A percentile compares a stretch with the other conserved stretches of the same genome.
phyloP scores from a whole-genome alignment of 2,329 filamentous ascomycete species.

The Fusarium torreyae region DNA sequence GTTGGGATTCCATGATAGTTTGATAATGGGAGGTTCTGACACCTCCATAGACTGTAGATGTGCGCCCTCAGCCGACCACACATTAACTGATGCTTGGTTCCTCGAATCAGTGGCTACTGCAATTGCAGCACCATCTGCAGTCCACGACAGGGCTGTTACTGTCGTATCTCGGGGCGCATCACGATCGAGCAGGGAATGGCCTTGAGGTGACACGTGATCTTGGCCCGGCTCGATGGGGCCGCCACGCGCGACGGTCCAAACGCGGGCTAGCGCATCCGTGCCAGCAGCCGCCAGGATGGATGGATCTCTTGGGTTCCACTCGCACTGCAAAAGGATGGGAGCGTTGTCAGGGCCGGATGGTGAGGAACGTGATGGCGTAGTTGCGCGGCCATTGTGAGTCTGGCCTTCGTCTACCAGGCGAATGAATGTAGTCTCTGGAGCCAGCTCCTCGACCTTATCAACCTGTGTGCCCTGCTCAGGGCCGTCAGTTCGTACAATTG shows the following conservation, averaged over 20 bases:
- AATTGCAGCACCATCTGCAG: constrained; percentile 68
- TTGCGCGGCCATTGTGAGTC: constrained; percentile 55
- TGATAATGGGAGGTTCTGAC: constrained; percentile 73
- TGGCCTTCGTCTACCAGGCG: constrained; percentile 64
- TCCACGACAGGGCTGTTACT: constrained; percentile 74
- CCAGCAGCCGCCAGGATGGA: constrained; percentile 77
- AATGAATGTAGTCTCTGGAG: constrained; percentile 72
- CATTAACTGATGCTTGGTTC: constrained; percentile 66
- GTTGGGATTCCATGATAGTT: constrained; percentile 72
- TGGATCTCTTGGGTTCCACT: constrained; percentile 77
- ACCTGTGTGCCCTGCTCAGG: constrained; percentile 76
- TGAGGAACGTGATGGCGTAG: constrained; percentile 54
- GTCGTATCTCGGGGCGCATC: constrained; percentile 67
- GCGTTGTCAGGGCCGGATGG: constrained; percentile 63
- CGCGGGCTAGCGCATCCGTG: constrained; percentile 78
- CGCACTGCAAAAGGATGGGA: constrained; percentile 77
- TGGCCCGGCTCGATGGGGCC: constrained; percentile 59
- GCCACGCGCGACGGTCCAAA: constrained; percentile 75
- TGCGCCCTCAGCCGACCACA: constrained; percentile 70
- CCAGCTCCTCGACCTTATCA: constrained; percentile 74
- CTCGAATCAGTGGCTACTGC: constrained; percentile 72
- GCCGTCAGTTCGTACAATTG: constrained; percentile 70
- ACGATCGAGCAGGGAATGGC: constrained; percentile 65
- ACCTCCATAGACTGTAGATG: constrained; percentile 69
- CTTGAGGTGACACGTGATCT: constrained; percentile 60